Evolutionary conservation across 176 grass and related monocot species (phyloP), one percentile per base, ranked within the genome.

Genomic region (Poa annua): DNA sequence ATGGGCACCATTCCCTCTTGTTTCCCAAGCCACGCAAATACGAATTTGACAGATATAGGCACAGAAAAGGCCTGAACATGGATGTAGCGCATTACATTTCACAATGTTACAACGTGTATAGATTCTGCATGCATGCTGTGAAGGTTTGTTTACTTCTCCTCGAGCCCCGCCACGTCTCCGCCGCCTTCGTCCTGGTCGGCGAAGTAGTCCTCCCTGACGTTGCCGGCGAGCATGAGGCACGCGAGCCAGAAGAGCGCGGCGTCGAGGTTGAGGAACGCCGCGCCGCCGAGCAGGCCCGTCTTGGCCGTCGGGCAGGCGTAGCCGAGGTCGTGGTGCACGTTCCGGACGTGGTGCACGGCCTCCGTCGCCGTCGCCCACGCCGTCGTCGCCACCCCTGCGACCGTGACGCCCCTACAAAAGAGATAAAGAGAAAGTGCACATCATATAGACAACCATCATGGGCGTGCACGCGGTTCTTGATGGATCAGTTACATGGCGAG

Each of bases 231-330:
- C 90, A 97, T 91, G 53, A 84, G 57, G 78, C 68, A 80, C 6
- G 81, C 34, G 10, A 94, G 36, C 95, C 90, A 97, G 41, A 97
- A 92, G 80, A 97, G 70, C 45, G 76, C 45, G 8, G 86, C 88
- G 78, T 94, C 75, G 5, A 97, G 89, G 62, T 87, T 60, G 24
- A 92, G 74, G 78, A 91, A 94, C 34, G 88, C 90, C 6, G 82
- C 65, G 12, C 88, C 90, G 12, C 88, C 86, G 52, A 94, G 73
- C 24, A 97, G 9, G n/a, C 92, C 92, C 0, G 88, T 94, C 75
- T 89, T 88, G 19, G 84, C 84, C 29, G 84, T 91, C 4, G 84
- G 84, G 73, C 86, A 91, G 1, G 75, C 34, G 19, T 85, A 77
- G 2, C 10, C 51, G n/a, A 71, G 20, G 73, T 92, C 72, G 11